Percentiles rank a stretch among this genome's conserved stretches.
These are phyloP conservation scores for Aphanomyces stellatus DNA, from an alignment of 352 stramenopile genomes.

Conservation along the genomic window DNA sequence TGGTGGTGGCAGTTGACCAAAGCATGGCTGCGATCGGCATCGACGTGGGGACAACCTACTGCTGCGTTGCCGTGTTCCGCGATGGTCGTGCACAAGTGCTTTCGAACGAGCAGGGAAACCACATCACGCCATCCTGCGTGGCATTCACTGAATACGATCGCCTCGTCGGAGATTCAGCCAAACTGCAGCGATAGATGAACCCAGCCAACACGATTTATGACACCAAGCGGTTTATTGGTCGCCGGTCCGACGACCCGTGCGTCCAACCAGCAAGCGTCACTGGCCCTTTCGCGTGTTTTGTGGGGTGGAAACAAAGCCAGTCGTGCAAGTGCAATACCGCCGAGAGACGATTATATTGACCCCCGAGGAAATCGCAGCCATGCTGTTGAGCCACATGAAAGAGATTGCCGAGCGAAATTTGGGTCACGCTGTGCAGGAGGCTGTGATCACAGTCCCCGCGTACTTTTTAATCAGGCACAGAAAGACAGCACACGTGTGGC, in stretches of 20 bases:
- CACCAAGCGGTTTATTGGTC: slow-evolving; percentile 93
- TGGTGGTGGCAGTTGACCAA: too few species aligned
- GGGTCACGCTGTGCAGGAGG: slow-evolving; percentile 50
- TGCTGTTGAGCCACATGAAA: slow-evolving; percentile 77
- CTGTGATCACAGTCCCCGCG: slow-evolving; percentile 91
- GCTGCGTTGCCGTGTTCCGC: slow-evolving; percentile 25
- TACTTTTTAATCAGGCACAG: slow-evolving; percentile 96
- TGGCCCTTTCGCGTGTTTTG: slow-evolving; percentile 74
- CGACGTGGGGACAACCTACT: slow-evolving; percentile 35
- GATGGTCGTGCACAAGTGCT: slow-evolving; percentile 32
- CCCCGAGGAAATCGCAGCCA: slow-evolving; percentile 83
- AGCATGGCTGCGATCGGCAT: slow-evolving; percentile 41
- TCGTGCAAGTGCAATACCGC: slow-evolving; percentile 79
- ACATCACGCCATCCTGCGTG: slow-evolving; percentile 90
- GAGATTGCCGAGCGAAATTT: slow-evolving; percentile 69
- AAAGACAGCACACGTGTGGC: slow-evolving; percentile 91
- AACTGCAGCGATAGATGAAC: slow-evolving; percentile 83
- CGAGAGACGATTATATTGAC: slow-evolving; percentile 66
- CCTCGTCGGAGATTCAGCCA: slow-evolving; percentile 79
- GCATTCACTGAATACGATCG: slow-evolving; percentile 73
- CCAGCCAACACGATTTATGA: slow-evolving; percentile 94
- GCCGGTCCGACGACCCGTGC: slow-evolving; percentile 85
- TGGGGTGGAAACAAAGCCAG: slow-evolving; percentile 59
- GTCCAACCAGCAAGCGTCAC: slow-evolving; percentile 64
- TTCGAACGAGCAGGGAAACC: slow-evolving; percentile 58